Conservation (phyloP, 352 stramenopile species). For the Phytophthora fragariaefolia region DNA sequence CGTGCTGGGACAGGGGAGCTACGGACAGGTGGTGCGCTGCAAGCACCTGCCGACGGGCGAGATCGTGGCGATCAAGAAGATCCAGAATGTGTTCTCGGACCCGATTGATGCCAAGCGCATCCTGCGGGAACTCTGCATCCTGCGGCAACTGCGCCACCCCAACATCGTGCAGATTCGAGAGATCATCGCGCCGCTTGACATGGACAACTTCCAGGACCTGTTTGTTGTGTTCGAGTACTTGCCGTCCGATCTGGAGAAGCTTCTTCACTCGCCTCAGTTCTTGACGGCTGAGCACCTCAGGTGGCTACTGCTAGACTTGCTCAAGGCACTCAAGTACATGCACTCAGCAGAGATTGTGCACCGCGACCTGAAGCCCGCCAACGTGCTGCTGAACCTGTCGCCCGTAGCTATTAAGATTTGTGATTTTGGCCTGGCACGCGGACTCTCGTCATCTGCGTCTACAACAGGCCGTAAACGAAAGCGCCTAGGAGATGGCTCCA, state of each 20-base stretch:
- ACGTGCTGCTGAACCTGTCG: constrained; percentile 88
- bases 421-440: constrained; percentile 82
- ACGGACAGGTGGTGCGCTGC: constrained; percentile 87
- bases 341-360: constrained; percentile 91
- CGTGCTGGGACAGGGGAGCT: constrained; percentile 85
- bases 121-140: constrained; percentile 82
- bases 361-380: constrained; percentile 88
- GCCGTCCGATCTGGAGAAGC: constrained; percentile 84
- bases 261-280: constrained; percentile 87
- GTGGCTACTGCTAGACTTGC: constrained; percentile 84
- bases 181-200: constrained; percentile 82
- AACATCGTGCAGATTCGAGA: constrained; percentile 91
- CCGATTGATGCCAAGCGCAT: constrained; percentile 90
- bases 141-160: constrained; percentile 83
- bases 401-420: constrained; percentile 90
- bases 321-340: constrained; percentile 92
- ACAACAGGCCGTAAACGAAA: constrained; percentile 75
- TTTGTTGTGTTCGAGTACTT: constrained; percentile 90
- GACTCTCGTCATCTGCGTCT: constrained; percentile 68
- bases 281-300: constrained; percentile 84
- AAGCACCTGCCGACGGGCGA: constrained; percentile 89
- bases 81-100: constrained; percentile 90
- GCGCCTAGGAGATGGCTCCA: constrained; percentile 47
- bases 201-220: constrained; percentile 79
- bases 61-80: constrained; percentile 91